Percentiles rank a stretch among this genome's conserved stretches.
These are phyloP conservation scores for Phlyctochytrium planicorne DNA, from an alignment of 192 early-diverging fungal genomes.

Conservation along the genomic window DNA sequence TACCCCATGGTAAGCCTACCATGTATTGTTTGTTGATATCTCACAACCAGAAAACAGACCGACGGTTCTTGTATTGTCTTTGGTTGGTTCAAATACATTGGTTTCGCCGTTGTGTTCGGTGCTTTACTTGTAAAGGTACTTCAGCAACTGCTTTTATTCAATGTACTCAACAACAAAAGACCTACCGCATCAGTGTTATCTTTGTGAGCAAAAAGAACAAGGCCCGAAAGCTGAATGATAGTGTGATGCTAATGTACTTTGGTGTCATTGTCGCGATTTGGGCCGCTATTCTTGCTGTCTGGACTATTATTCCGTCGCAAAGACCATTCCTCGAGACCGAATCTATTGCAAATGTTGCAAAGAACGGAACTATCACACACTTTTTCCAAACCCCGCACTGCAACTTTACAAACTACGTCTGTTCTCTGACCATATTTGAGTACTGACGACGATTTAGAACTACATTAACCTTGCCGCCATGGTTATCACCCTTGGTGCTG, in stretches of 20 bases:
- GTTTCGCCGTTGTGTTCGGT: conserved; percentile 19
- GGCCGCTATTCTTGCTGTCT: background rate
- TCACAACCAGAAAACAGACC: background rate
- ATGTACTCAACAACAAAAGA: background rate
- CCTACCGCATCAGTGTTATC: conserved; percentile 6
- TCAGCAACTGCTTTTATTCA: background rate
- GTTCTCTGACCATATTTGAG: background rate
- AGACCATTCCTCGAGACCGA: background rate
- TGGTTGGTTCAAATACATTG: conserved; percentile 11
- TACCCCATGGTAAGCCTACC: background rate
- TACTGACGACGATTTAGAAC: background rate
- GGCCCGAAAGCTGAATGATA: background rate
- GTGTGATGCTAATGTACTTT: background rate
- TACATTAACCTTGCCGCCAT: conserved; percentile 1
- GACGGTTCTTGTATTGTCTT: background rate
- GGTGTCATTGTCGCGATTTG: background rate
- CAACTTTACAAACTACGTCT: conserved; percentile 1
- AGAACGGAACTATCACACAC: background rate
- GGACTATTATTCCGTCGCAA: background rate
- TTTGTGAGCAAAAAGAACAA: background rate
- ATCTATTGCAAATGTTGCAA: background rate
- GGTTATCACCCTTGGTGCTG: conserved; percentile 1
- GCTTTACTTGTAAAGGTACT: conserved; percentile 15
- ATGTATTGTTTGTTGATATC: background rate
- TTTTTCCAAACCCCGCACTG: background rate